Evolutionary conservation across 2,329 filamentous ascomycete species (phyloP).

Genomic region (Cordyceps tenuipes): DNA sequence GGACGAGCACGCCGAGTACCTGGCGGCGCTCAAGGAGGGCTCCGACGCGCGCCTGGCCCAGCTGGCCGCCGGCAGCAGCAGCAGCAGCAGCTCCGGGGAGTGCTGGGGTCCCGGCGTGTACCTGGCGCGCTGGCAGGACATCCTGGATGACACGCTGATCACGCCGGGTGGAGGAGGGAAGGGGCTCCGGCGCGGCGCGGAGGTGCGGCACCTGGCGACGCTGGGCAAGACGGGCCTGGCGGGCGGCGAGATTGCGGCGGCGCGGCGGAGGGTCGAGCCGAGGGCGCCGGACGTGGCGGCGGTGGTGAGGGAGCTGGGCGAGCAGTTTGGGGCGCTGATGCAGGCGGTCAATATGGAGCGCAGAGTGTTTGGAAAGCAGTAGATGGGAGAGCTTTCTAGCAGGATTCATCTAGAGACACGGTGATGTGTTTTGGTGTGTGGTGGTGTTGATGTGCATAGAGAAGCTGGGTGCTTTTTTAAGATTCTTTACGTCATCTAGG

Average conservation of each 20-base stretch:
- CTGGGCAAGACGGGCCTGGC: constrained; percentile 35
- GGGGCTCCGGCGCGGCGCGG: constrained; percentile 41
- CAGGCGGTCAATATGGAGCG: constrained; percentile 9
- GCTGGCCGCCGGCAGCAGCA: constrained; percentile 37
- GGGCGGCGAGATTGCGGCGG: constrained; percentile 20
- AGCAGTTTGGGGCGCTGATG: constrained; percentile 7
- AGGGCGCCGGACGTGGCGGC: constrained; percentile 33
- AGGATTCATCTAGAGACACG: too few relatives aligned
- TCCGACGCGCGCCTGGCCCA: constrained; percentile 48
- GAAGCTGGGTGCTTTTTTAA: too few relatives aligned
- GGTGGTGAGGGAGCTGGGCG: constrained; percentile 31
- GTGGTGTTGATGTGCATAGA: too few relatives aligned
- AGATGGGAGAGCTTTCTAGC: not conserved
- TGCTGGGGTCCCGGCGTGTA: constrained; percentile 64
- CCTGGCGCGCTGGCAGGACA: constrained; percentile 61
- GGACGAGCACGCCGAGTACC: constrained; percentile 53
- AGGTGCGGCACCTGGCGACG: constrained; percentile 37
- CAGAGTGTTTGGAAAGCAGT: constrained; percentile 2
- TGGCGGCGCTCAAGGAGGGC: constrained; percentile 43
- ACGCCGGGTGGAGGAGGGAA: constrained; percentile 44
- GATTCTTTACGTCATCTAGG: too few relatives aligned
- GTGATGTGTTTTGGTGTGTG: too few relatives aligned
- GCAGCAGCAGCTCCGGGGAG: not conserved
- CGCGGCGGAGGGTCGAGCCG: constrained; percentile 22
- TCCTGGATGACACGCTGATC: constrained; percentile 62